Percentiles rank a stretch among this genome's conserved stretches.
These are phyloP conservation scores for Geotrichum phurueaensis DNA, from an alignment of 1,139 yeast genomes.

Conservation along the genomic window DNA sequence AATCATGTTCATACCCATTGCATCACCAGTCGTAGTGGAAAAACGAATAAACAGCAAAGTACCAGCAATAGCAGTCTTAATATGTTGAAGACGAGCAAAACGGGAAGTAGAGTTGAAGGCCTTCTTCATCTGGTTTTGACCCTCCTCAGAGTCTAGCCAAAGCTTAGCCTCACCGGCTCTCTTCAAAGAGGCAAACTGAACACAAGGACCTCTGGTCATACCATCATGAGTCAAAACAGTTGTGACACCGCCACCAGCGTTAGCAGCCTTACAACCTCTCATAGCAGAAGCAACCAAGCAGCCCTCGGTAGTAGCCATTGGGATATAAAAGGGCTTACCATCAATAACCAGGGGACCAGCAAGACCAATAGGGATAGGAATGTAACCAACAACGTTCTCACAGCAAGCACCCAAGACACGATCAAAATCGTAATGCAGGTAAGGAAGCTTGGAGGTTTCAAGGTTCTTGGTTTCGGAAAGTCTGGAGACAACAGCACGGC, in stretches of 20 bases:
- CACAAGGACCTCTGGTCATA: slow-evolving; percentile 99
- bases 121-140: slow-evolving; percentile 71
- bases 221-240: slow-evolving; percentile 94
- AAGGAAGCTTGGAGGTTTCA: slow-evolving; percentile 69
- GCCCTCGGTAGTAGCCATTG: slow-evolving; percentile 99
- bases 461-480: slow-evolving; percentile 78
- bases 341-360: slow-evolving; percentile 95
- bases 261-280: slow-evolving; percentile 98
- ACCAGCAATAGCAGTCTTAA: slow-evolving; percentile 96
- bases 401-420: slow-evolving; percentile 98
- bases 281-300: slow-evolving; percentile 96
- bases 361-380: slow-evolving; percentile 95
- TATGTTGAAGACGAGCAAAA: slow-evolving; percentile 87
- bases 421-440: slow-evolving; percentile 78
- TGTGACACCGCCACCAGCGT: slow-evolving; percentile 92
- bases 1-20: slow-evolving; percentile 99
- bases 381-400: slow-evolving; percentile 93
- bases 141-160: slow-evolving; percentile 95
- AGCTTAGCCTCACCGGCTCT: slow-evolving; percentile 94
- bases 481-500: slow-evolving; percentile 85
- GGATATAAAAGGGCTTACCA: slow-evolving; percentile 79
- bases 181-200: slow-evolving; percentile 67
- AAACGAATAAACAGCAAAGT: slow-evolving; percentile 80
- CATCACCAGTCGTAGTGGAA: slow-evolving; percentile 97
- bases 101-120: slow-evolving; percentile 96